Percentiles rank a stretch among this genome's conserved stretches.
These are phyloP conservation scores for Trametes villosa DNA, from an alignment of 768 basidiomycete genomes.

Conservation along the genomic window DNA sequence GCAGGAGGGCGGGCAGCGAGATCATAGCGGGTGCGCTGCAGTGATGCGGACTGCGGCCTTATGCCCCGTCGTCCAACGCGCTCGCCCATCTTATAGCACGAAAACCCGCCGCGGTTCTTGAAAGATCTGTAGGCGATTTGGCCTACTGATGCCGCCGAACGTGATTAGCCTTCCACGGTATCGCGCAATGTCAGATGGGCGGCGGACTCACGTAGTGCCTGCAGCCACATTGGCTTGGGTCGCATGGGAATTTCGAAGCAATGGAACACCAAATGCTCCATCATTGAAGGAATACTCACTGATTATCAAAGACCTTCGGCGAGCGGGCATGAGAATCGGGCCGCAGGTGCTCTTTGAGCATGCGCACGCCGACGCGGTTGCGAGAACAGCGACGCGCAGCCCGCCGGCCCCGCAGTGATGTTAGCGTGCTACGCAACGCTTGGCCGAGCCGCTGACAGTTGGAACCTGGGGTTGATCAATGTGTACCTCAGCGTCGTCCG, in stretches of 20 bases:
- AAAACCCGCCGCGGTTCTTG: background rate
- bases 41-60: background rate
- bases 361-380: background rate
- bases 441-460: background rate
- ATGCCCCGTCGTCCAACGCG: background rate
- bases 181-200: background rate
- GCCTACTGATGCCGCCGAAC: background rate
- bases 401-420: too few species aligned
- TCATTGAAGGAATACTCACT: background rate
- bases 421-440: background rate
- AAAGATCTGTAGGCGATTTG: background rate
- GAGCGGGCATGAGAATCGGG: background rate
- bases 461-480: background rate
- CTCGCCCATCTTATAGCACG: background rate
- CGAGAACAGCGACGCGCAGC: too few species aligned
- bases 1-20: background rate
- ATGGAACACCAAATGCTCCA: background rate
- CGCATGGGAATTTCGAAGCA: background rate
- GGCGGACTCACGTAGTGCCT: background rate
- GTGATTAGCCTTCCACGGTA: background rate
- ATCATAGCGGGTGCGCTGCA: background rate
- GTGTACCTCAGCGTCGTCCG: background rate
- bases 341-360: too few species aligned
- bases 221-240: background rate
- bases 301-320: background rate